Base-by-base conservation (phyloP, 140 eudicot species). In the Stevia rebaudiana region DNA sequence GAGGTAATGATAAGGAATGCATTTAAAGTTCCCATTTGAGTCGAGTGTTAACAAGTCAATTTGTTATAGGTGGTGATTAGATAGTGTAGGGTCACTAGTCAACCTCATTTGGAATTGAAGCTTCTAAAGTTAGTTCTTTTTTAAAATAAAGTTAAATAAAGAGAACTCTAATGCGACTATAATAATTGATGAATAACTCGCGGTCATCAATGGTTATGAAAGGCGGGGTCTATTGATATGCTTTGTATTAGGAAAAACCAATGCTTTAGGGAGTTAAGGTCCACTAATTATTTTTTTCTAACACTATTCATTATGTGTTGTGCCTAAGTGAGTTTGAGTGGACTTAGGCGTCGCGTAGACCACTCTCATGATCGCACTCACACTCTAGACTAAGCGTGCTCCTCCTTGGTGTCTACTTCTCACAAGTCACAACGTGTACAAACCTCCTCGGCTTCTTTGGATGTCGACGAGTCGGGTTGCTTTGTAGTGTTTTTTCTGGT, bases 21-120 rank as follows among this genome's bases (percentile, higher is more conserved):
- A 74, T n/a, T 68, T 60, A 64, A 59, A 59, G 57, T 74, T 67
- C 50, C 79, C 56, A 74, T 68, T 68, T 74, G 70, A 37, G 75
- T 60, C 70, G 31, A 67, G 49, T 35, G 31, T 67, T 69, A 66
- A 74, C 25, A 36, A 36, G 10, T 36, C 41, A 36, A 36, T 47
- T 50, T 61, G 59, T 35, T 74, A 69, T 59, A 60, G 65, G 65
- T 66, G 68, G 78, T 66, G 74, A 74, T 74, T 74, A 28, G 55
- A 74, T 58, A 18, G 43, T 67, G 69, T 74, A 67, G 79, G 74
- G 74, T 67, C 74, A 67, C 64, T 42, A 58, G 69, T 74, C 74
- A 74, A 67, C 64, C 37, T 67, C 23, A 74, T 74, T 67, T 67
- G 70, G 48, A 67, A 37, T 22, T 52, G 18, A 59, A 67, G 57